Evolutionary conservation across 2,329 filamentous ascomycete genomes (phyloP).

Genomic region (Botryosphaeria dothidea): DNA sequence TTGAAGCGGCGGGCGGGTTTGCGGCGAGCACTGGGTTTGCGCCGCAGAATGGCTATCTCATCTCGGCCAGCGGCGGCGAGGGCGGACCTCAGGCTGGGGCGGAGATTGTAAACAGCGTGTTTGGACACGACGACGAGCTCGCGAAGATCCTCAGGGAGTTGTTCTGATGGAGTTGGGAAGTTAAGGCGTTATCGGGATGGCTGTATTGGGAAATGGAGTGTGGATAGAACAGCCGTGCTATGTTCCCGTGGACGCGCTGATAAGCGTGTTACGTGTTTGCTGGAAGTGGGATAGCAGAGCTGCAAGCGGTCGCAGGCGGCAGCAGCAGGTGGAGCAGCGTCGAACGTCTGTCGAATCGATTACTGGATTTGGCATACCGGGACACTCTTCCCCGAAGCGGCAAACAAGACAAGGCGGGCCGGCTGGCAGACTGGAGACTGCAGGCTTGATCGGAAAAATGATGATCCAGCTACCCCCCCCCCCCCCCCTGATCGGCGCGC

Average conservation of each 20-base stretch:
- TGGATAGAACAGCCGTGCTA: not conserved
- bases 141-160: slow-evolving; percentile 60
- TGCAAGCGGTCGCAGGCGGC: not conserved
- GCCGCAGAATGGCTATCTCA: slow-evolving; percentile 30
- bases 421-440: too few species aligned
- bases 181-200: not conserved
- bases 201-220: not conserved
- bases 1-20: slow-evolving; percentile 63
- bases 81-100: slow-evolving; percentile 22
- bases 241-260: not conserved
- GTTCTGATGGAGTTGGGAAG: slow-evolving; percentile 44
- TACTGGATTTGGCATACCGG: slow-evolving; percentile 2
- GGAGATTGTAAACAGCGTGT: slow-evolving; percentile 38
- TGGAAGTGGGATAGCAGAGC: not conserved
- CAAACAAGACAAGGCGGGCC: not conserved
- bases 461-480: not conserved
- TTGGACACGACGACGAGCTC: slow-evolving; percentile 61
- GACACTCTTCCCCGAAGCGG: slow-evolving; percentile 2
- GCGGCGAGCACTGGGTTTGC: slow-evolving; percentile 18
- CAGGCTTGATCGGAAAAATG: not conserved
- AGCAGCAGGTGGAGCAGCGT: not conserved
- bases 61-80: slow-evolving; percentile 44
- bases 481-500: not conserved
- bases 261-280: not conserved
- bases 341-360: slow-evolving; percentile 6